Base-by-base conservation (phyloP, 306 rosid genomes). In the Vachellia pachyceras region DNA sequence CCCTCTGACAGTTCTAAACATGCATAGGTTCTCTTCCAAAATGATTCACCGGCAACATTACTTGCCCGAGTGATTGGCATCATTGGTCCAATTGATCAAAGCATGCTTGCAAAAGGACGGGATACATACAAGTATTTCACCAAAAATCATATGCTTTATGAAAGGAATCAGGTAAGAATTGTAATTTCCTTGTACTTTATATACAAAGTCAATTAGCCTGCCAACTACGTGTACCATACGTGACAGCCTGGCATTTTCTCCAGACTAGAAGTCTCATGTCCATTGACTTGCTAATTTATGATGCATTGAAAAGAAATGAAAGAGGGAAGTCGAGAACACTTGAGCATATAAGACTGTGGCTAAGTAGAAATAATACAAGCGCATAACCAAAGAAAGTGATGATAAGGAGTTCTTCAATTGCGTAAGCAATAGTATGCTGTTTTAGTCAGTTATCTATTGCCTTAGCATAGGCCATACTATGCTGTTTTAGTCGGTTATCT, bases 101-200 rank as follows among this genome's bases (percentile, higher is more conserved):
- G 86, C 76, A 88, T 93, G 97, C 95, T 93, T 82, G 94, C 94
- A 57, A 91, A 89, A 86, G 94, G 97, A 76, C 89, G 91, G 39
- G 98, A 94, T 81, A 91, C 98, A 0, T 94, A 94, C 72, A 94
- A 94, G 79, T 90, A 91, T 86, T 87, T 94, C 80, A 88, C 97
- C 80, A 91, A 94, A 84, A 94, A 91, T 84, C 98, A 94, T 77
- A 90, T 91, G 97, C 98, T 94, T 57, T 94, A 94, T 66, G 98
- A 94, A 85, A 88, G 94, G 42, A 94, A 94, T 87, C 97, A 94
- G 98, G 98, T 89, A 82, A 89, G 41, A 69, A 35, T 75, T 84
- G 46, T 25, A 22, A 55, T 72, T 75, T 22, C 72, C 55, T 23
- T 77, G 65, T 66, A 22, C 14, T 68, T 46, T 64, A 13, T 25